These are phyloP conservation scores for Kwoniella sp. DNA, from an alignment of 768 basidiomycete species.

Conservation along the genomic window DNA sequence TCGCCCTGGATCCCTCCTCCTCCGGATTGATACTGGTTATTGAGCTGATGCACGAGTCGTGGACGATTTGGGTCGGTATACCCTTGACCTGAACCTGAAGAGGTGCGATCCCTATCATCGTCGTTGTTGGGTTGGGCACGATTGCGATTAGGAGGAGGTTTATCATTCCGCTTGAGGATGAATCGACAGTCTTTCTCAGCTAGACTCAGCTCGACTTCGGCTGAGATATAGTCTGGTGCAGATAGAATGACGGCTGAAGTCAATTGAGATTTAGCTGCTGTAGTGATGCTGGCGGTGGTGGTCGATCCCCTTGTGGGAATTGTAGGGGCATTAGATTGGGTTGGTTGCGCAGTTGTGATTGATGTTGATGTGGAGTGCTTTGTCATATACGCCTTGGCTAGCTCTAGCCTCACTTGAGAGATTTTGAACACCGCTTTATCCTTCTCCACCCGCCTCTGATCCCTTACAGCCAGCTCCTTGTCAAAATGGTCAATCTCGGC, in stretches of 20 bases:
- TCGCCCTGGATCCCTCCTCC: slow-evolving; percentile 8
- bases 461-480: background rate
- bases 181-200: slow-evolving; percentile 21
- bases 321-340: too few species aligned
- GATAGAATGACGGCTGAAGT: too few species aligned
- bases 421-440: slow-evolving; percentile 6
- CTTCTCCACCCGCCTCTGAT: background rate
- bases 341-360: too few species aligned
- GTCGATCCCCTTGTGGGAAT: background rate
- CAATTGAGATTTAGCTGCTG: too few species aligned
- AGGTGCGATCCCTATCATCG: too few species aligned
- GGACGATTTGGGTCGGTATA: background rate
- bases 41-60: background rate
- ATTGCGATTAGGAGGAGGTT: background rate
- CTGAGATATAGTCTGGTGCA: slow-evolving; percentile 14
- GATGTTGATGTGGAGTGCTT: too few species aligned
- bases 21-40: too few species aligned
- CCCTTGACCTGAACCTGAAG: background rate
- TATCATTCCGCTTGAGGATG: slow-evolving; percentile 11
- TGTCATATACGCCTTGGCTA: slow-evolving; percentile 20
- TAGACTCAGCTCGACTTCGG: slow-evolving; percentile 25
- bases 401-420: slow-evolving; percentile 19
- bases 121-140: background rate
- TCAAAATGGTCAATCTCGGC: background rate
- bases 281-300: too few species aligned